Base-by-base conservation (phyloP, 116 monocot species). In the Iris pallida region DNA sequence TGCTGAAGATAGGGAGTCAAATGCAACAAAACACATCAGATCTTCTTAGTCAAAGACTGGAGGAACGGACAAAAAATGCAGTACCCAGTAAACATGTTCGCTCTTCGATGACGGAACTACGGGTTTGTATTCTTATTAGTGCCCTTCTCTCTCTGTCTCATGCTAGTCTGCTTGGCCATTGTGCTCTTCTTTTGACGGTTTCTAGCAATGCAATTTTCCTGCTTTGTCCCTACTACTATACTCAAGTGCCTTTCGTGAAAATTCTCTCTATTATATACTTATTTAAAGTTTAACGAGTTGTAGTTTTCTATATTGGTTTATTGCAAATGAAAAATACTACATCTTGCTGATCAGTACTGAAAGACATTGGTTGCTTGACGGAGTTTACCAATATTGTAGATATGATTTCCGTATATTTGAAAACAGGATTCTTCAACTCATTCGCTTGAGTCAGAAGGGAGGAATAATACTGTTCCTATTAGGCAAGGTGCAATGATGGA, bases 41-140 rank as follows among this genome's bases (percentile, higher is more conserved):
- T 18, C 18, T 75, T 68, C 47, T 55, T 15, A 51, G 74, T 69
- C 84, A 75, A 48, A 84, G 80, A 68, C 49, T 78, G 53, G 89
- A 86, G 13, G 84, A 93, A 49, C 78, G 83, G 54, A 55, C 90
- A 20, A 94, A 85, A 68, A 87, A 67, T 74, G 51, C 48, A 63
- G 71, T 82, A 66, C 81, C 82, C 66, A 90, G 80, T 64, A 91
- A 80, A 66, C 90, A 88, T 55, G 65, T 78, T 68, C 88, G 91
- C 57, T 86, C 95, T 16, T 95, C 88, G n/a, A 64, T 88, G 71
- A 78, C 71, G 41, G 95, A 90, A 73, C 64, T 79, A 83, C 77
- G 88, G 83, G 95, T 95, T 79, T 82, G 83, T 86, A 78, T 81
- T 42, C 54, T 67, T 57, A 57, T 41, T 5, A 45, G 51, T 30